Base-by-base conservation (phyloP, 768 basidiomycete genomes). In the Tulasnella sp. region DNA sequence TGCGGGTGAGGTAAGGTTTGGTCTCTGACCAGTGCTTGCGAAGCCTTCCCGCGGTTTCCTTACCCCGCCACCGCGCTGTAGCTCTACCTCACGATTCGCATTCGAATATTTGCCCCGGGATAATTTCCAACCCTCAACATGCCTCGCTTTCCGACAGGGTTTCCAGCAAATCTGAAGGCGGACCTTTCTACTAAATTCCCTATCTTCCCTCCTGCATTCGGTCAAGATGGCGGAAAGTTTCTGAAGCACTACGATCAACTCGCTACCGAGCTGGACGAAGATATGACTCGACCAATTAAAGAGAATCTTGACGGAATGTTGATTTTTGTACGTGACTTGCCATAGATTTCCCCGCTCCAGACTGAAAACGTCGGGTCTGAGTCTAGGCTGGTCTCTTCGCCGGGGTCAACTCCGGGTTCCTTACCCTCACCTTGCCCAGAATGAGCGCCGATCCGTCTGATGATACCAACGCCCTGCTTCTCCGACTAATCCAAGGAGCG, bases 401-500 rank as follows among this genome's bases (percentile, higher is more conserved):
- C 31, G 73, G 40, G 12, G 73, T 74, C 40, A 74, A 74, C 38
- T 42, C 73, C 38, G 46, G 40, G 1, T 74, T 74, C 38, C 40
- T 74, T 38, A 27, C 46, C 38, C 27, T 42, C 31, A 42, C 73
- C 46, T 40, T 42, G 5, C 73, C 73, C 24, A 38, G 10, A 42
- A 42, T 74, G 73, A 74, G 73, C 40, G 24, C 73, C 27, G 73
- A 74, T 74, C 38, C 73, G 34, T 42, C 46, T 42, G 73, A 74
- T 12, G 73, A 42, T 42, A 74, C 73, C 19, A 74, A 74, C 38
- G 38, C 73, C 24, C 38, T 74, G 38, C 73, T 74, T 3, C 39
- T 42, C 14, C 73, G 42, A 74, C 40, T 74, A 42, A 16, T 74
- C 3, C 73, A 74, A 74, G 62, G 62, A 34, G 12, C 5, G 24